These are phyloP conservation scores for Vararia minispora DNA, from an alignment of 768 basidiomycete genomes.

Conservation along the genomic window DNA sequence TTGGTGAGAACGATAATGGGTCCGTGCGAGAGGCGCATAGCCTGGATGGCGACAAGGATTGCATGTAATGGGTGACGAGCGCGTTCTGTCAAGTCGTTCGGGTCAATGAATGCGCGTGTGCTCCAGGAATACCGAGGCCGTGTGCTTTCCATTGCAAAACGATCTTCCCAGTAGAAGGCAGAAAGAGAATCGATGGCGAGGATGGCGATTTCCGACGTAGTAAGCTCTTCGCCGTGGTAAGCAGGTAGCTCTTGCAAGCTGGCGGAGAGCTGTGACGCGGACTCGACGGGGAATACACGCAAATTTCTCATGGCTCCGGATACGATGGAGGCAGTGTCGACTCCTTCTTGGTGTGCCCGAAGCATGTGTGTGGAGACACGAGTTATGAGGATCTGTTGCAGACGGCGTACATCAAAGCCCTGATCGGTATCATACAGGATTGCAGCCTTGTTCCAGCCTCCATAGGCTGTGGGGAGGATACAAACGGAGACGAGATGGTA, in stretches of 20 bases:
- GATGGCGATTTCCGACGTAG: slow-evolving; percentile 46
- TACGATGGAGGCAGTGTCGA: slow-evolving; percentile 18
- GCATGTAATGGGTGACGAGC: slow-evolving; percentile 30
- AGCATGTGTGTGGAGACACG: slow-evolving; percentile 29
- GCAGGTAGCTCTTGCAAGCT: slow-evolving; percentile 48
- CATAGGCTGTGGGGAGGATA: slow-evolving; percentile 36
- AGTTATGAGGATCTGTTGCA: slow-evolving; percentile 38
- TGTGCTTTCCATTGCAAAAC: slow-evolving; percentile 45
- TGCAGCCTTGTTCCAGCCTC: slow-evolving; percentile 55
- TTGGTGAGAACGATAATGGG: slow-evolving; percentile 48
- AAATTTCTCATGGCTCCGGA: slow-evolving; percentile 37
- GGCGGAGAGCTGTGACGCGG: slow-evolving; percentile 57
- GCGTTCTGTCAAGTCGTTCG: slow-evolving; percentile 9
- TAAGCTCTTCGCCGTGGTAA: slow-evolving; percentile 38
- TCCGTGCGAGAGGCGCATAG: slow-evolving; percentile 35
- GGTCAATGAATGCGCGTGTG: slow-evolving; percentile 8
- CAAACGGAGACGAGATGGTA: slow-evolving; percentile 52
- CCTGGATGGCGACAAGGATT: slow-evolving; percentile 34
- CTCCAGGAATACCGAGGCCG: slow-evolving; percentile 19
- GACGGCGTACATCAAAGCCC: slow-evolving; percentile 46
- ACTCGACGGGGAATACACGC: slow-evolving; percentile 60
- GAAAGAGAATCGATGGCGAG: slow-evolving; percentile 70
- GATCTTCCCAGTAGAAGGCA: slow-evolving; percentile 70
- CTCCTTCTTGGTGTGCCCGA: neutral
- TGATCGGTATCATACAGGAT: slow-evolving; percentile 63